These are phyloP conservation scores for Sanghuangporus baumii DNA, from an alignment of 1,284 basidiomycete genomes.

Conservation along the genomic window DNA sequence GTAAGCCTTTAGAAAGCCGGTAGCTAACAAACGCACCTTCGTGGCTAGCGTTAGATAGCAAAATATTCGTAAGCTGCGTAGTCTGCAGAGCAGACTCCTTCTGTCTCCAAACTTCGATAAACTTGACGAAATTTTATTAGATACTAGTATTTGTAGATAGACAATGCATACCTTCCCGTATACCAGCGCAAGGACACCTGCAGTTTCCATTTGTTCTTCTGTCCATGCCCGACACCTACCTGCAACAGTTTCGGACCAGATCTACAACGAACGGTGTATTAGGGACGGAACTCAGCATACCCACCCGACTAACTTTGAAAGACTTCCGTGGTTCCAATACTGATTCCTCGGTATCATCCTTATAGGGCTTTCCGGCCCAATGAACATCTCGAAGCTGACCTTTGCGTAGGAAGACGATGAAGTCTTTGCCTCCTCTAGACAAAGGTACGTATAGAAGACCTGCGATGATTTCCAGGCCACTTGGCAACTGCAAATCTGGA, in stretches of 20 bases:
- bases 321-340: conserved; percentile 71
- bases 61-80: conserved; percentile 73
- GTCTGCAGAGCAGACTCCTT: conserved; percentile 75
- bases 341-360: conserved; percentile 33
- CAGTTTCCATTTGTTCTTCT: conserved; percentile 85
- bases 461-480: conserved; percentile 69
- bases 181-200: conserved; percentile 78
- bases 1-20: neutral
- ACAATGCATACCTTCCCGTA: conserved; percentile 57
- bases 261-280: conserved; percentile 22
- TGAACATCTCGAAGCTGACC: conserved; percentile 69
- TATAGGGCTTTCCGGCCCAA: conserved; percentile 79
- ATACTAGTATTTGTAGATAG: neutral
- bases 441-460: conserved; percentile 79
- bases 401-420: conserved; percentile 79
- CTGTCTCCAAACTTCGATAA: conserved; percentile 87
- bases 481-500: conserved; percentile 67
- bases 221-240: conserved; percentile 76
- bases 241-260: conserved; percentile 75
- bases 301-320: conserved; percentile 46
- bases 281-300: neutral
- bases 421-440: conserved; percentile 66
- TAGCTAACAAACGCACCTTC: conserved; percentile 48
- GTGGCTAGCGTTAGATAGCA: conserved; percentile 86
- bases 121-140: conserved; percentile 34